Conservation (phyloP, 495 filamentous ascomycete species). For the Aspergillus campestris region DNA sequence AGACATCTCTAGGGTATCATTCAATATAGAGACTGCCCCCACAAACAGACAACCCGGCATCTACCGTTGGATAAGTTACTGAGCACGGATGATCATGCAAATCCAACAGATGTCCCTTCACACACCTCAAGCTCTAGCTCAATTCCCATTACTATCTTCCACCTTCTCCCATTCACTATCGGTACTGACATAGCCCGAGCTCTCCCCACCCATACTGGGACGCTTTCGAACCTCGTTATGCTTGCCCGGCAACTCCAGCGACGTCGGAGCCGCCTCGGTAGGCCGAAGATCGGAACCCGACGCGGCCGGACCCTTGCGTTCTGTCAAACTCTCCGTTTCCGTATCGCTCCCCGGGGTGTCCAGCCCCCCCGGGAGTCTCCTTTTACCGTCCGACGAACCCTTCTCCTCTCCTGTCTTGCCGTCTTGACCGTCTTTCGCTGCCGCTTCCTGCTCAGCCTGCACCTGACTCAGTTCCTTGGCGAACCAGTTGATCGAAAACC, state of each 20-base stretch:
- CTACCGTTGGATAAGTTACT: conserved; percentile 21
- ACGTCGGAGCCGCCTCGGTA: conserved; percentile 11
- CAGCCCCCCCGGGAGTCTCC: conserved; percentile 21
- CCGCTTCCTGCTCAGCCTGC: conserved; percentile 48
- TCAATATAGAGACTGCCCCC: neutral
- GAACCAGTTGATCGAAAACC: conserved; percentile 97
- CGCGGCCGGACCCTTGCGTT: conserved; percentile 10
- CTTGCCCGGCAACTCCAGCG: conserved; percentile 23
- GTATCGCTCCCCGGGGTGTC: conserved; percentile 39
- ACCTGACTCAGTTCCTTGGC: conserved; percentile 64
- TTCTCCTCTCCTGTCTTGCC: too few species aligned
- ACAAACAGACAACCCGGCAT: too few species aligned
- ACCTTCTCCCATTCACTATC: conserved; percentile 53
- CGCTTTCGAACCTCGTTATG: conserved; percentile 30
- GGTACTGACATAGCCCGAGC: conserved; percentile 43
- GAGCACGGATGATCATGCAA: neutral
- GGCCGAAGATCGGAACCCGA: conserved; percentile 15
- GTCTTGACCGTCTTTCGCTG: conserved; percentile 28
- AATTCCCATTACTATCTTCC: conserved; percentile 28
- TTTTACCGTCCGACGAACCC: conserved; percentile 11
- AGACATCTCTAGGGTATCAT: conserved; percentile 11
- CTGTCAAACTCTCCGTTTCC: conserved; percentile 35
- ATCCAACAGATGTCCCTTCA: neutral
- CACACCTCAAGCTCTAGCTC: neutral
- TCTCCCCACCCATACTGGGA: conserved; percentile 33